Evolutionary conservation across 768 basidiomycete genomes (phyloP).

Genomic region (Russula compacta): DNA sequence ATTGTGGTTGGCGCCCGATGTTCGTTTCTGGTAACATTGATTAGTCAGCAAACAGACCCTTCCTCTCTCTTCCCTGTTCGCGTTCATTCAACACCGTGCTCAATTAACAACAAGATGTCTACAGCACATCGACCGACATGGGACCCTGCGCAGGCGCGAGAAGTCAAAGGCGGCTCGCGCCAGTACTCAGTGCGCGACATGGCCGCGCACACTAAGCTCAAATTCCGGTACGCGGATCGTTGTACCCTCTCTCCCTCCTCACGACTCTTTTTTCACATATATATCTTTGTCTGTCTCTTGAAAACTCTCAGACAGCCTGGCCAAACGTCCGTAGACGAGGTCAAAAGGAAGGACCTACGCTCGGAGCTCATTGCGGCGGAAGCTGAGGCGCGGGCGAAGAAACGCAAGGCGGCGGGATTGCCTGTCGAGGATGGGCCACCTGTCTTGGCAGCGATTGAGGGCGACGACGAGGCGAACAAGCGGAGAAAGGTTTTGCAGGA

Average conservation of each 20-base stretch:
- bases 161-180: constrained; percentile 85
- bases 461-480: constrained; percentile 64
- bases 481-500: constrained; percentile 83
- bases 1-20: background rate
- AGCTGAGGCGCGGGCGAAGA: constrained; percentile 79
- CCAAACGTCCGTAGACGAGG: constrained; percentile 74
- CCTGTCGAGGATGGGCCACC: constrained; percentile 30
- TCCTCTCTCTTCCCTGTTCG: background rate
- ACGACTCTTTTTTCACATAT: background rate
- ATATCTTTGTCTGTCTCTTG: too few relatives aligned
- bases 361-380: constrained; percentile 81
- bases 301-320: constrained; percentile 65
- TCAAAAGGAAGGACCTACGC: constrained; percentile 70
- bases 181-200: constrained; percentile 92
- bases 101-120: constrained; percentile 34
- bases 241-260: background rate
- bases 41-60: constrained; percentile 1
- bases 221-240: constrained; percentile 66
- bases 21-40: background rate
- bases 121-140: constrained; percentile 94
- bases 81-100: background rate
- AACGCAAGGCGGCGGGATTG: constrained; percentile 80
- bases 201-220: constrained; percentile 94
- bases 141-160: constrained; percentile 92
- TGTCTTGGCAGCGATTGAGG: constrained; percentile 37